Base-by-base conservation (phyloP, 1,139 yeast species). In the Fermentozyma sake region DNA sequence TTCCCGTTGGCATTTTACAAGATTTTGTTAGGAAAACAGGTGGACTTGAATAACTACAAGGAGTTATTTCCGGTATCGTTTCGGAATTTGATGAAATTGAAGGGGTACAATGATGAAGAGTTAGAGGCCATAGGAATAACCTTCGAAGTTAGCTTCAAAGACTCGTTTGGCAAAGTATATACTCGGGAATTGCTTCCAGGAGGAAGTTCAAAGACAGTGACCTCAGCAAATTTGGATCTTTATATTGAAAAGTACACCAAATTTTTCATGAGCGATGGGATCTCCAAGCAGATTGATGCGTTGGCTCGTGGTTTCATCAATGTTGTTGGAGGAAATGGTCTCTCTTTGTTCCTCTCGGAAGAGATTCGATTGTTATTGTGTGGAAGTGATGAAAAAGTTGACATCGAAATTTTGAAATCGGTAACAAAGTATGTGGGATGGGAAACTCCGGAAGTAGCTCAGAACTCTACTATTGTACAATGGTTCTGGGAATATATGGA, bases 401-500 rank as follows among this genome's bases (percentile, higher is more conserved):
- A 91, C 48, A 62, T 81, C 4, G 75, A 68, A 7, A 71, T 81
- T 5, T 58, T 91, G 31, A 68, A 74, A 34, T 72, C 89, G 0
- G 76, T 87, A 0, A 81, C 96, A 0, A 75, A 69, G 37, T 91
- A 89, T 50, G 58, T 55, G 14, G 85, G 87, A 3, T 85, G 89
- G 60, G 29, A 30, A 5, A 50, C 52, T 7, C 44, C 48, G 4
- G 53, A 52, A 3, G 61, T 53, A 4, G 71, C 74, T 0, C 39
- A 48, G 12, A 39, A 48, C 1, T 18, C 25, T 9, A 6, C 12
- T 7, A 60, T 76, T 0, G 64, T 86, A 4, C 34, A 46, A 18
- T 89, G 97, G 96, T 85, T 91, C 48, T 91, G 97, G 97, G 76
- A 79, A 13, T 74, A 75, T 48, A 65, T 87, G 39, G 58, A 57